A percentile compares a stretch with the other conserved stretches of the same genome.
phyloP scores from a whole-genome alignment of 805 yeast species.

The Maudiozyma bulderi region DNA sequence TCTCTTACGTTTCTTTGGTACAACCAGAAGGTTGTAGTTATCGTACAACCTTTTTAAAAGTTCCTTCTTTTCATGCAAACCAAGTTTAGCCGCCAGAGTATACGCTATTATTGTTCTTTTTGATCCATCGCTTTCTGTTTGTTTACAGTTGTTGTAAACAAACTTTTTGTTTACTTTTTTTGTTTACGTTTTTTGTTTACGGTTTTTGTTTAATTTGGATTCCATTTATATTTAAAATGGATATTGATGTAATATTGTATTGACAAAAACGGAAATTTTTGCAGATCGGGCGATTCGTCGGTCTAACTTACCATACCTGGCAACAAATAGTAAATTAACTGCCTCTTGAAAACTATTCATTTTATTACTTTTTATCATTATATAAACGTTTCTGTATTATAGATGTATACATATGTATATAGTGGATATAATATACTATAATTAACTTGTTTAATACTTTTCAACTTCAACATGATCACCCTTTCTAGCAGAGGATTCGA shows the following conservation, averaged over 20 bases:
- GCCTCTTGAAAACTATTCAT: too few species aligned
- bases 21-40: not conserved
- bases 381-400: too few species aligned
- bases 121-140: not conserved
- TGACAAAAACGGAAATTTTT: not conserved
- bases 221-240: too few species aligned
- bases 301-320: too few species aligned
- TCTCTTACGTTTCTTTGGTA: not conserved
- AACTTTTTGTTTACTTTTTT: not conserved
- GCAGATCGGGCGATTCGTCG: too few species aligned
- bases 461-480: conserved; percentile 45
- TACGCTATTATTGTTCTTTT: not conserved
- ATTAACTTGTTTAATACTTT: not conserved
- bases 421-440: not conserved
- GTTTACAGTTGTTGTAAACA: too few species aligned
- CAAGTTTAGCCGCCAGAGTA: not conserved
- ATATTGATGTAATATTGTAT: not conserved
- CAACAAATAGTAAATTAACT: too few species aligned
- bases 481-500: conserved; percentile 52
- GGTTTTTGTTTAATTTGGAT: not conserved
- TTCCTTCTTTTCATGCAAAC: conserved; percentile 1
- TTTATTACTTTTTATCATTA: too few species aligned
- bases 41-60: not conserved
- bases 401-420: too few species aligned
- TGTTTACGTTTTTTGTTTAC: not conserved